phyloP scores from a whole-genome alignment of 2,329 filamentous ascomycete species.

The Microsporum canis region DNA sequence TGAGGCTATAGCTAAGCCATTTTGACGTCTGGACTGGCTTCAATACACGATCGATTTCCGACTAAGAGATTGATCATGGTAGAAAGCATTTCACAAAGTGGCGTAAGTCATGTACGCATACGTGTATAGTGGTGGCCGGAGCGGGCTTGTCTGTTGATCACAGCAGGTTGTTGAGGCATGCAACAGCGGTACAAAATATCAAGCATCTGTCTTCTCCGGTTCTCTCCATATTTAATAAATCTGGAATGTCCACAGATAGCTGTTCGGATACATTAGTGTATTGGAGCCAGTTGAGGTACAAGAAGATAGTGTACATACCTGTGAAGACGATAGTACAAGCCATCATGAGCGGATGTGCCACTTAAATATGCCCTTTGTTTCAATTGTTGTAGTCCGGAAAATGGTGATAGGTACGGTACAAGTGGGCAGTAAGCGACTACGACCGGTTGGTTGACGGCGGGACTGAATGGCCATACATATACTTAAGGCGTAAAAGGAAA shows the following conservation, averaged over 20 bases:
- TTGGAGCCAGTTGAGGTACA: not conserved
- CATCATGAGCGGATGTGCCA: not conserved
- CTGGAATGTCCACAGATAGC: not conserved
- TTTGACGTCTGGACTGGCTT: not conserved
- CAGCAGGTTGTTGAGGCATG: not conserved
- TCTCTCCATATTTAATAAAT: not conserved
- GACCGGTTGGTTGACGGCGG: not conserved
- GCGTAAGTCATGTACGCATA: not conserved
- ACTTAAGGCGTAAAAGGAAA: not conserved
- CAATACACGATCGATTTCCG: not conserved
- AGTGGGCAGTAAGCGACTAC: not conserved
- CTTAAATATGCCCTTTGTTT: not conserved
- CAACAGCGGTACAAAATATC: not conserved
- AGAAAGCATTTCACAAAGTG: not conserved
- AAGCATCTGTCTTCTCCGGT: not conserved
- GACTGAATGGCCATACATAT: slow-evolving; percentile 4
- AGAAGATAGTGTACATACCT: not conserved
- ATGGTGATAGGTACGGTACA: not conserved
- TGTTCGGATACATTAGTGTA: not conserved
- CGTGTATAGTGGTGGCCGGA: not conserved
- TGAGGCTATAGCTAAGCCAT: not conserved
- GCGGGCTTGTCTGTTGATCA: not conserved
- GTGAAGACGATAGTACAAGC: not conserved
- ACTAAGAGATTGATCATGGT: not conserved
- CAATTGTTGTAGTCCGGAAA: not conserved